A percentile compares a stretch with the other conserved stretches of the same genome.
phyloP scores from a whole-genome alignment of 202 grass and related monocot species.

The Dendrocalamus latiflorus region DNA sequence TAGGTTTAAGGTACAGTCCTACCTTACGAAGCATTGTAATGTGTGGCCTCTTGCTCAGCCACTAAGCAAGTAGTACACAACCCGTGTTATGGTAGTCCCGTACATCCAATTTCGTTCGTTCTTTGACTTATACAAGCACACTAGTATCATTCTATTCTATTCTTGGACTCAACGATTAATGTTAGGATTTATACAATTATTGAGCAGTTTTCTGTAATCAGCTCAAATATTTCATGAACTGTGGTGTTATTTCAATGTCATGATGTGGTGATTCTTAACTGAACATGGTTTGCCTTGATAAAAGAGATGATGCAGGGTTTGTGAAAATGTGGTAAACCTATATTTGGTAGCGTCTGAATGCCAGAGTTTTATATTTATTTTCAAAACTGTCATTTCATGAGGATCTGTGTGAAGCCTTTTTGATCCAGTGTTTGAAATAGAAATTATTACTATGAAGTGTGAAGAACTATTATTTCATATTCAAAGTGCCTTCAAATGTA shows the following conservation, averaged over 20 bases:
- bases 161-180: too few species aligned
- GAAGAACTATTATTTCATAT: neutral
- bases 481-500: neutral
- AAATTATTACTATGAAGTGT: neutral
- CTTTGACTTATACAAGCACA: too few species aligned
- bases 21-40: too few species aligned
- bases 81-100: too few species aligned
- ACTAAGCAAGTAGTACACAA: too few species aligned
- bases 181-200: neutral
- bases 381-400: neutral
- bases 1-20: too few species aligned
- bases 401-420: too few species aligned
- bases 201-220: neutral
- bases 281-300: neutral
- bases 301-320: neutral
- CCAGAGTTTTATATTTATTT: neutral
- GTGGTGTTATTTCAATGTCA: neutral
- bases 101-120: too few species aligned
- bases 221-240: neutral
- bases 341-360: neutral
- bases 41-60: too few species aligned
- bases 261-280: neutral
- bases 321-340: neutral
- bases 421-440: too few species aligned
- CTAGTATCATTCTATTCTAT: too few species aligned